phyloP scores from a whole-genome alignment of 2,329 filamentous ascomycete genomes.

The Fusarium fujikuroi region DNA sequence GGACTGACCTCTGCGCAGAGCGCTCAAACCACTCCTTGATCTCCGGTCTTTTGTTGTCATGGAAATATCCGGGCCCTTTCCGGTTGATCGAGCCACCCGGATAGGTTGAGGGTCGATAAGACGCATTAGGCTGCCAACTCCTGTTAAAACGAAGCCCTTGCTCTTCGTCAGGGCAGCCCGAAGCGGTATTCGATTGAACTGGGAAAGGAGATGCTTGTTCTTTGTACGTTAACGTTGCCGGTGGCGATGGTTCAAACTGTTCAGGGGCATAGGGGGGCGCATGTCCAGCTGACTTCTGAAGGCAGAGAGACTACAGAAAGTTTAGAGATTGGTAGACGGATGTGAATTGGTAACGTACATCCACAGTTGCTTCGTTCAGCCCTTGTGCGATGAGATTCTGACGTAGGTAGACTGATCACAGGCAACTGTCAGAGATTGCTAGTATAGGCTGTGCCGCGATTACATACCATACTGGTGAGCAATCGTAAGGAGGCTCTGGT shows the following conservation, averaged over 20 bases:
- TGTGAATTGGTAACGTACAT: slow-evolving; percentile 50
- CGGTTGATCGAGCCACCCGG: background rate
- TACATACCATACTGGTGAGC: slow-evolving; percentile 66
- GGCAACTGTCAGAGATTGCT: background rate
- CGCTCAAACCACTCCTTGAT: slow-evolving; percentile 44
- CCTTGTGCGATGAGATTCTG: slow-evolving; percentile 63
- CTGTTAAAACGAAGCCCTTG: background rate
- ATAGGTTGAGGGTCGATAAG: background rate
- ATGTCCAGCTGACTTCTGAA: background rate
- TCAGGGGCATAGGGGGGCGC: background rate
- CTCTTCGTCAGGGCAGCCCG: background rate
- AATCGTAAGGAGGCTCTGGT: slow-evolving; percentile 65
- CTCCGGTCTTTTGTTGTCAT: background rate
- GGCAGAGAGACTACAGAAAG: slow-evolving; percentile 17
- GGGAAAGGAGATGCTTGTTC: background rate
- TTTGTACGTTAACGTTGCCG: background rate
- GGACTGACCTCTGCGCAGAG: slow-evolving; percentile 65
- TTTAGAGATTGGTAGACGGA: slow-evolving; percentile 1
- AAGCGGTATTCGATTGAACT: background rate
- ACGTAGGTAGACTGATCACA: slow-evolving; percentile 36
- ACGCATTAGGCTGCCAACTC: background rate
- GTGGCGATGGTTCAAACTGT: background rate
- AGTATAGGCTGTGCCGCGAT: background rate
- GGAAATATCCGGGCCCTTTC: background rate
- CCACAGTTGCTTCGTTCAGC: slow-evolving; percentile 58